Base-by-base conservation (phyloP, 306 rosid genomes). In the Acmispon strigosus region DNA sequence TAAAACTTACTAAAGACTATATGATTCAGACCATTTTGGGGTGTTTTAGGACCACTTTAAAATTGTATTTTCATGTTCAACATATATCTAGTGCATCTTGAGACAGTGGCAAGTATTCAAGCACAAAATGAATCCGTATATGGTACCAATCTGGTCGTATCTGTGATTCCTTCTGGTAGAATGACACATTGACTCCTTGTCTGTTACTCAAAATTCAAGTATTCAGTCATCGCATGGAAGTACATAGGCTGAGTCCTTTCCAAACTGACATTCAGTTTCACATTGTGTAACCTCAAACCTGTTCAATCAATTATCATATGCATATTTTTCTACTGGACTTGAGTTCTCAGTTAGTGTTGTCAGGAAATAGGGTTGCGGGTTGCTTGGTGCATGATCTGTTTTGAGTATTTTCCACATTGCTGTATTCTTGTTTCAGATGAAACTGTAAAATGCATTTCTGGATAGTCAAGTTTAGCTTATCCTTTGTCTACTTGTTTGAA, bases 401-500 rank as follows among this genome's bases (percentile, higher is more conserved):
- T 39, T 50, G 8, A 41, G 20, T 29, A 16, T 57, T 71, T 81
- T 70, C 36, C 17, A 34, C 9, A 24, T 52, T 34, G 34, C 12
- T 66, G 54, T 63, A 16, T 72, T 72, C 69, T 71, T 76, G 68
- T 43, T 13, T 60, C 27, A 47, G 62, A 64, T 51, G 57, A 24
- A 54, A 68, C 63, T 15, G n/a, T 62, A 69, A 12, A n/a, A 32
- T 56, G 39, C 19, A 10, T 60, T 60, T 69, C 10, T 49, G 45
- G 42, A 44, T 15, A 42, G 69, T 81, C 15, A 36, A 48, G 53
- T 61, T 74, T 58, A 53, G 27, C 57, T 82, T 65, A 57, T 63
- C n/a, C 15, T 18, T 24, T 73, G 3, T 80, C 61, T 81, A 63
- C 55, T 41, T 81, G 66, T 70, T 61, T 79, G 83, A 87, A 94